phyloP scores from a whole-genome alignment of 176 grass and related monocot species.

The Aegilops umbellulata region DNA sequence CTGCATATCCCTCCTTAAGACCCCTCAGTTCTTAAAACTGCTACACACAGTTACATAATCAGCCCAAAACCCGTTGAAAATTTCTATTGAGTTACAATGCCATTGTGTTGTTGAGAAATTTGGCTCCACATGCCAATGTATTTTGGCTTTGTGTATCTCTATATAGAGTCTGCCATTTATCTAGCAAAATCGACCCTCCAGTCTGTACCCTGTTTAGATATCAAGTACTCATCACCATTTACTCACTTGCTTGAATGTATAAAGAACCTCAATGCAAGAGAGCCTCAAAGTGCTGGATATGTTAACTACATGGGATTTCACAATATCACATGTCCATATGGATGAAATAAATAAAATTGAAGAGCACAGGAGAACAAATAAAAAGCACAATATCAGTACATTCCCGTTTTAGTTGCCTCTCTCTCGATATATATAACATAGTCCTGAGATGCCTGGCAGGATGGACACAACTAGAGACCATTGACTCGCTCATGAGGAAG shows the following conservation, averaged over 20 bases:
- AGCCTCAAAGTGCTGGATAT: neutral
- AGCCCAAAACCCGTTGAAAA: neutral
- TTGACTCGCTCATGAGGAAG: conserved; percentile 96
- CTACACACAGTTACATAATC: neutral
- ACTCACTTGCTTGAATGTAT: neutral
- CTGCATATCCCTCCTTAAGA: neutral
- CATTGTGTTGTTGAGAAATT: neutral
- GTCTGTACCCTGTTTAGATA: neutral
- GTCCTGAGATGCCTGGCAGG: conserved; percentile 40
- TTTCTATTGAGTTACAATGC: neutral
- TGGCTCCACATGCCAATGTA: neutral
- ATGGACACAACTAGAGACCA: conserved; percentile 83
- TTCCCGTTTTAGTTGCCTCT: neutral
- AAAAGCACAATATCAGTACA: neutral
- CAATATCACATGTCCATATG: neutral
- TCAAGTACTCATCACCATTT: neutral
- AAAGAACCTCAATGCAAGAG: neutral
- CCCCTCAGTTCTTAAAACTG: neutral
- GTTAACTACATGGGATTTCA: neutral
- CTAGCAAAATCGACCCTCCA: neutral
- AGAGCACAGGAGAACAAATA: neutral
- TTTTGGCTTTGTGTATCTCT: neutral
- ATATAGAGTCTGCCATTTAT: neutral
- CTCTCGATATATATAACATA: neutral
- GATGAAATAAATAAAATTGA: neutral